Conservation (phyloP, 306 rosid species). For the Astragalus membranaceus region DNA sequence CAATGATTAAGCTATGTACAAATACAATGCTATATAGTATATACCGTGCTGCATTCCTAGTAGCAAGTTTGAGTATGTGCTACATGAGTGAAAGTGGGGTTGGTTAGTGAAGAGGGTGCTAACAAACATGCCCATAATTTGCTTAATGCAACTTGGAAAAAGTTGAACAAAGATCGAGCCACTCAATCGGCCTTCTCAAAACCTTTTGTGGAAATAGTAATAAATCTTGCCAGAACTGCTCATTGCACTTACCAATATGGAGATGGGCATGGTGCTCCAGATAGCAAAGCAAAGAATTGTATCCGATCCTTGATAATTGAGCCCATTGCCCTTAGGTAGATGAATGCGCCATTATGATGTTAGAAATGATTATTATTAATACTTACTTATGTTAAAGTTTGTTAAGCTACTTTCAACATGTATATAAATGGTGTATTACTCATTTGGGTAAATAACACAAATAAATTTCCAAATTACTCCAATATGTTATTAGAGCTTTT, state of each 20-base stretch:
- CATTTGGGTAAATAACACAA: too few species aligned
- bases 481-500: too few species aligned
- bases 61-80: slow-evolving; percentile 37
- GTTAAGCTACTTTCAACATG: too few species aligned
- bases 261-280: slow-evolving; percentile 50
- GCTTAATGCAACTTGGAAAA: slow-evolving; percentile 43
- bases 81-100: slow-evolving; percentile 22
- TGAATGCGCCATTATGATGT: too few species aligned
- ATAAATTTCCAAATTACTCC: too few species aligned
- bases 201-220: slow-evolving; percentile 25
- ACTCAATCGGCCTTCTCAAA: slow-evolving; percentile 25
- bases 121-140: neutral
- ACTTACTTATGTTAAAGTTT: too few species aligned
- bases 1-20: too few species aligned
- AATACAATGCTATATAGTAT: too few species aligned
- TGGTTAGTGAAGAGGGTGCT: slow-evolving; percentile 24
- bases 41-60: too few species aligned
- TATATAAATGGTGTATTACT: too few species aligned
- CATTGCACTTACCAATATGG: slow-evolving; percentile 48
- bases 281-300: slow-evolving; percentile 18
- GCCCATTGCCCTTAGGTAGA: slow-evolving; percentile 35
- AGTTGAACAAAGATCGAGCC: slow-evolving; percentile 32
- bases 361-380: too few species aligned
- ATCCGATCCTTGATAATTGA: slow-evolving; percentile 33
- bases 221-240: slow-evolving; percentile 46